Base-by-base conservation (phyloP, 2,329 filamentous ascomycete genomes). In the Aspergillus phoenicis region DNA sequence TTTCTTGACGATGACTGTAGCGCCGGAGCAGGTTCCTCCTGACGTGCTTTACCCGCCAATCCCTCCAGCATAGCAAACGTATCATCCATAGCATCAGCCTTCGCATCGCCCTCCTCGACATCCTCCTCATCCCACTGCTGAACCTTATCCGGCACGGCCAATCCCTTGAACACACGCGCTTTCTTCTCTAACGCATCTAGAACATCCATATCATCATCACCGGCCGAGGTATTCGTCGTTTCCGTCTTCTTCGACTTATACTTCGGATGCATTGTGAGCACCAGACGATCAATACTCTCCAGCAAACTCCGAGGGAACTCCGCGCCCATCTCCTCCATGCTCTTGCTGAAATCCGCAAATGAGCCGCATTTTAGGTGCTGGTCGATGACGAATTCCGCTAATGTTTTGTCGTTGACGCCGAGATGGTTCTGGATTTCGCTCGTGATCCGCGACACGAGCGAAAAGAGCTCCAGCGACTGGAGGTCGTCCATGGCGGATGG, bases 311-410 rank as follows among this genome's bases (percentile, higher is more conserved):
- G 84, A 0, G 93, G 92, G 66, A 97, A 96, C 47, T 89, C 93
- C 64, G 89, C 91, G 58, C 90, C 91, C 77, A 96, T 88, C 30
- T 83, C 86, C 67, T 89, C 86, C 66, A 98, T 83, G 72, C 87
- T 87, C 66, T 82, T 81, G 79, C 90, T 90, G 81, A 98, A 99
- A 28, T 90, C 88, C 56, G 84, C 77, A 59, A 91, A 82, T 28
- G 84, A 85, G 55, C 82, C 84, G 80, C 88, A 90, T 84, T 93
- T 86, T 74, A 89, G 79, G 70, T 96, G 91, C 74, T 97, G 90
- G 63, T 91, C 91, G 73, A 99, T 97, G 71, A 99, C 87, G 74
- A 97, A 99, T 78, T 99, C 95, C 68, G 95, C 93, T 26, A 99
- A 87, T 5, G 92, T 97, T 78, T 96, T 97, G 79, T 99, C 93